phyloP scores from a whole-genome alignment of 768 basidiomycete species.

The Royoungia palumana region DNA sequence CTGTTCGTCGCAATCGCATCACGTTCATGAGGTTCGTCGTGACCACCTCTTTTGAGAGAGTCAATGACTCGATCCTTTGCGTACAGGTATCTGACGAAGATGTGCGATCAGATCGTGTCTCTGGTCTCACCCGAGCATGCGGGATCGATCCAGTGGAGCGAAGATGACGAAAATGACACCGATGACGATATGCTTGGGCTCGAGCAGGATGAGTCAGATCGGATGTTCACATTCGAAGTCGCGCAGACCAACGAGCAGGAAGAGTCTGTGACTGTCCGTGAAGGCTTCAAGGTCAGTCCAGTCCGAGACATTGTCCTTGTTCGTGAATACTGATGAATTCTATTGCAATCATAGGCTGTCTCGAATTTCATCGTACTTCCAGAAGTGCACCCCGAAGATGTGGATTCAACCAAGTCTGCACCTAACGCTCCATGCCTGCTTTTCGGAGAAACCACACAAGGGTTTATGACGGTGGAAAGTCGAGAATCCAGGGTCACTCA shows the following conservation, averaged over 20 bases:
- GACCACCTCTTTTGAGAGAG: background rate
- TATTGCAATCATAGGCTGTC: constrained; percentile 1
- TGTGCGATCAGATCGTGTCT: constrained; percentile 53
- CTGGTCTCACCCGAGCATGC: constrained; percentile 50
- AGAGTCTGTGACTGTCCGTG: constrained; percentile 41
- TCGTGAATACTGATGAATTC: background rate
- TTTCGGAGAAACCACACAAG: constrained; percentile 40
- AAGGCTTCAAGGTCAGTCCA: constrained; percentile 45
- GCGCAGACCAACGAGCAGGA: constrained; percentile 53
- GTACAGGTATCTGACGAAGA: constrained; percentile 55
- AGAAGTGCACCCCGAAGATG: constrained; percentile 4
- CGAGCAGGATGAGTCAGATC: constrained; percentile 42
- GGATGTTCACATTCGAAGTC: constrained; percentile 54
- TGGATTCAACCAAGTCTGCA: constrained; percentile 1
- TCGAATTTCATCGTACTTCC: constrained; percentile 13
- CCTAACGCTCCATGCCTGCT: constrained; percentile 30
- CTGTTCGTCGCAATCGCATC: constrained; percentile 49
- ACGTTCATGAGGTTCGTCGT: constrained; percentile 56
- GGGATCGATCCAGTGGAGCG: constrained; percentile 42
- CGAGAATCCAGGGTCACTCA: constrained; percentile 4
- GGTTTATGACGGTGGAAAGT: constrained; percentile 35
- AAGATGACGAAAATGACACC: constrained; percentile 28
- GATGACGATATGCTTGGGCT: constrained; percentile 24
- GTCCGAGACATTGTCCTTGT: background rate
- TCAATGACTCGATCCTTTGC: background rate